Percentiles rank a stretch among this genome's conserved stretches.
phyloP scores from a whole-genome alignment of 2,329 filamentous ascomycete genomes.

The Aspergillus sp. region DNA sequence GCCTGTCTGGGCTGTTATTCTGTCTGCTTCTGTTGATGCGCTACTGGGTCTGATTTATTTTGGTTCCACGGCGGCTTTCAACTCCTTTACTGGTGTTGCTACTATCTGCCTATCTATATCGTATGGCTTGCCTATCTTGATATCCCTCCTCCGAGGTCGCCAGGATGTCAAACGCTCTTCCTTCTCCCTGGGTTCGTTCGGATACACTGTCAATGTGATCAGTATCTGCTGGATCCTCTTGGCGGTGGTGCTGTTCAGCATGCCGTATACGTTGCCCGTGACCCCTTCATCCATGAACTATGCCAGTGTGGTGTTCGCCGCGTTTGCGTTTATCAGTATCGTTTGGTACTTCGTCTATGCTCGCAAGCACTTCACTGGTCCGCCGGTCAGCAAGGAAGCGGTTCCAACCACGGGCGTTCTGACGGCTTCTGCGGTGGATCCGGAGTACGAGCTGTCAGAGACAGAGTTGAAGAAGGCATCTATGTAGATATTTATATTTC shows the following conservation, averaged over 20 bases:
- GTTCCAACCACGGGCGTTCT: no score
- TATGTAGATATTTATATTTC: no score
- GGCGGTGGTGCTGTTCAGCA: conserved; percentile 72
- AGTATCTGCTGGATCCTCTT: conserved; percentile 71
- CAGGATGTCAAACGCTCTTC: conserved; percentile 63
- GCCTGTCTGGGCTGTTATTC: conserved; percentile 66
- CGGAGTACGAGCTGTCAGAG: no score
- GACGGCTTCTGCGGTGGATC: no score
- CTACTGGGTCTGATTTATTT: conserved; percentile 77
- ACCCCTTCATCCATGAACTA: conserved; percentile 63
- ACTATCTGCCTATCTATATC: conserved; percentile 76
- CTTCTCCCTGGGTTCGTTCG: conserved; percentile 69
- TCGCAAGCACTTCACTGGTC: conserved; percentile 64
- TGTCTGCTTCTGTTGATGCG: conserved; percentile 68
- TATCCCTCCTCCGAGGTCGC: conserved; percentile 66
- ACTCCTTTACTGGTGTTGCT: conserved; percentile 75
- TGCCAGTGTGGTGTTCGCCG: conserved; percentile 64
- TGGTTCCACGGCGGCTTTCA: conserved; percentile 73
- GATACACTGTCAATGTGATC: conserved; percentile 65
- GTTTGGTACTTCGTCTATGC: conserved; percentile 65
- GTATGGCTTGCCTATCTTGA: conserved; percentile 73
- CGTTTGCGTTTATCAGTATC: conserved; percentile 60
- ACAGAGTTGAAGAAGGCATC: no score
- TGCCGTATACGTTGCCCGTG: conserved; percentile 65
- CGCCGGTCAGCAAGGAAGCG: conserved; percentile 32